phyloP scores from a whole-genome alignment of 2,329 filamentous ascomycete genomes.

The Lachnellula suecica region DNA sequence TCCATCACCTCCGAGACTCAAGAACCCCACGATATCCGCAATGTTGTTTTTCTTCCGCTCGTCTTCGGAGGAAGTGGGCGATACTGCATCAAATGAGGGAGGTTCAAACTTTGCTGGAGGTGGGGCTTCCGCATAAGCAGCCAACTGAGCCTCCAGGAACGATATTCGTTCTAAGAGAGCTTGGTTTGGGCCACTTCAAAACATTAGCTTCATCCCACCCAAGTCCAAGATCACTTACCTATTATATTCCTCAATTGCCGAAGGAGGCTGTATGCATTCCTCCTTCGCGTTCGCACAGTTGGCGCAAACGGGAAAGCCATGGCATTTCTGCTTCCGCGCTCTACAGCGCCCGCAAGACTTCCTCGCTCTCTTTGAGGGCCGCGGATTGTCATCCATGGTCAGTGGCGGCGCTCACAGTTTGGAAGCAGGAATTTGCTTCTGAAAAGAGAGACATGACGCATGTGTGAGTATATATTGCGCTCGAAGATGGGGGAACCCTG shows the following conservation, averaged over 20 bases:
- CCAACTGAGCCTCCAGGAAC: constrained; percentile 27
- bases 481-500: constrained; percentile 1
- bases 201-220: not conserved
- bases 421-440: not conserved
- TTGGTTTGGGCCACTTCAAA: constrained; percentile 25
- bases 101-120: constrained; percentile 8
- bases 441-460: not conserved
- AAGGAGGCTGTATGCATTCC: constrained; percentile 26
- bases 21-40: constrained; percentile 47
- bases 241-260: constrained; percentile 29
- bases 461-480: not conserved
- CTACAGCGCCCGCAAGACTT: constrained; percentile 28
- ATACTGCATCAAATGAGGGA: constrained; percentile 4
- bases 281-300: constrained; percentile 28
- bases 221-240: constrained; percentile 14
- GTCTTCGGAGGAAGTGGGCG: constrained; percentile 12
- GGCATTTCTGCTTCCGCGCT: constrained; percentile 27
- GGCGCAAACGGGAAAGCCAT: constrained; percentile 26
- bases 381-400: constrained; percentile 26
- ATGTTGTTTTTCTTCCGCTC: constrained; percentile 30
- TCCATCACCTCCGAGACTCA: constrained; percentile 47
- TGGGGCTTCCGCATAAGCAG: constrained; percentile 21
- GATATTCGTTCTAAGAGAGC: constrained; percentile 27
- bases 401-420: not conserved
- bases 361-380: constrained; percentile 27